Evolutionary conservation across 2,329 filamentous ascomycete genomes (phyloP).

Genomic region (Drechslerella coelobrocha): DNA sequence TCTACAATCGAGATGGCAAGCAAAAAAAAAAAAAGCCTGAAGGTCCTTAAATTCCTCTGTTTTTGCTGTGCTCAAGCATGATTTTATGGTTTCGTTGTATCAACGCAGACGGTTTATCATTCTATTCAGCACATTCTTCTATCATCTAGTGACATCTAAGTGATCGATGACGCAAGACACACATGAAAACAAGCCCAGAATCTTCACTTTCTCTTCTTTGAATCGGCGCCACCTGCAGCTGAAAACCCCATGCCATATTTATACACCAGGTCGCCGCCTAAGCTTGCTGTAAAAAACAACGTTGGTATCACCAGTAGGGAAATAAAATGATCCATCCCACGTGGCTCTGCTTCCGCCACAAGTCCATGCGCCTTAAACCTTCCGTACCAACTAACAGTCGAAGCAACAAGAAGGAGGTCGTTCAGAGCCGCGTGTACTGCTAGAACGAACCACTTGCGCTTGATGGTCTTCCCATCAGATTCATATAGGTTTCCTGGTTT

Average conservation of each 20-base stretch:
- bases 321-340: conserved; percentile 13
- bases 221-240: conserved; percentile 12
- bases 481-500: conserved; percentile 35
- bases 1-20: no score
- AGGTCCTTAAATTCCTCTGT: no score
- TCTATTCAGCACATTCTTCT: no score
- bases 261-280: conserved; percentile 48
- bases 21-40: no score
- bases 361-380: conserved; percentile 34
- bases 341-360: conserved; percentile 5
- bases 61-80: no score
- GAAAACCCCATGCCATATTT: conserved; percentile 48
- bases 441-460: conserved; percentile 39
- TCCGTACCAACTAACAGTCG: conserved; percentile 36
- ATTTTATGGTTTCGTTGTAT: no score
- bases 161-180: no score
- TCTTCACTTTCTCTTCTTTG: conserved; percentile 23
- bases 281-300: conserved; percentile 36
- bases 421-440: conserved; percentile 33
- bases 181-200: no score
- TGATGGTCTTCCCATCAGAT: conserved; percentile 42
- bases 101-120: no score
- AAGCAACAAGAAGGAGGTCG: conserved; percentile 26
- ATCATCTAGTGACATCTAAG: no score
- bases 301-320: conserved; percentile 21